Evolutionary conservation across 2,329 filamentous ascomycete genomes (phyloP).

Genomic region (Fusarium graminum): DNA sequence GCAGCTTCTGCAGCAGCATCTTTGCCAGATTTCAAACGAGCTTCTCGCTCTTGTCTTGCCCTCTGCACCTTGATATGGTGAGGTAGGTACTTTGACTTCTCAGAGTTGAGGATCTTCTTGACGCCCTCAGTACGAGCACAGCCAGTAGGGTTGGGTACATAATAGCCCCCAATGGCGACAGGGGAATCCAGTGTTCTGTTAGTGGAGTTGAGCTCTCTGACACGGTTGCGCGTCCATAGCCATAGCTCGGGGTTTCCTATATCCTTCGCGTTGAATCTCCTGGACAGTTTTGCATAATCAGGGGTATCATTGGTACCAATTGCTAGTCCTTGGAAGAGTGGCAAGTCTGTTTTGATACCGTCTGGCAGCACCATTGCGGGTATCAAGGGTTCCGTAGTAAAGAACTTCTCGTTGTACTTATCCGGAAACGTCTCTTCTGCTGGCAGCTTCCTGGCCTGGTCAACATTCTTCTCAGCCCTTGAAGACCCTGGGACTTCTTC

Average conservation of each 20-base stretch:
- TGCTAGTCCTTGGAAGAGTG: conserved; percentile 59
- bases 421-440: conserved; percentile 56
- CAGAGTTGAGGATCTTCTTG: conserved; percentile 95
- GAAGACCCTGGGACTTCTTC: conserved; percentile 52
- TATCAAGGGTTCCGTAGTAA: conserved; percentile 61
- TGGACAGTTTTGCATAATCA: conserved; percentile 63
- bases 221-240: conserved; percentile 69
- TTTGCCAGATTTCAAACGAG: conserved; percentile 75
- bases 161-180: conserved; percentile 72
- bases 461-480: conserved; percentile 29
- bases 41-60: conserved; percentile 90
- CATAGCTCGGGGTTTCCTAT: conserved; percentile 67
- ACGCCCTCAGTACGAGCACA: conserved; percentile 92
- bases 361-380: conserved; percentile 62
- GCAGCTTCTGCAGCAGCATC: conserved; percentile 75
- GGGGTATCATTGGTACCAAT: conserved; percentile 62
- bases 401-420: conserved; percentile 61
- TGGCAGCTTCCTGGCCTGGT: conserved; percentile 39
- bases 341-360: conserved; percentile 61
- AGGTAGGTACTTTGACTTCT: conserved; percentile 97
- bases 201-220: conserved; percentile 66
- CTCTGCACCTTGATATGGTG: conserved; percentile 97
- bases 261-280: conserved; percentile 60
- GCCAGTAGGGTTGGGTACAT: conserved; percentile 87
- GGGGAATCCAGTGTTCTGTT: conserved; percentile 50